These are phyloP conservation scores for Microsporum audouinii DNA, from an alignment of 2,329 filamentous ascomycete genomes.

Conservation along the genomic window DNA sequence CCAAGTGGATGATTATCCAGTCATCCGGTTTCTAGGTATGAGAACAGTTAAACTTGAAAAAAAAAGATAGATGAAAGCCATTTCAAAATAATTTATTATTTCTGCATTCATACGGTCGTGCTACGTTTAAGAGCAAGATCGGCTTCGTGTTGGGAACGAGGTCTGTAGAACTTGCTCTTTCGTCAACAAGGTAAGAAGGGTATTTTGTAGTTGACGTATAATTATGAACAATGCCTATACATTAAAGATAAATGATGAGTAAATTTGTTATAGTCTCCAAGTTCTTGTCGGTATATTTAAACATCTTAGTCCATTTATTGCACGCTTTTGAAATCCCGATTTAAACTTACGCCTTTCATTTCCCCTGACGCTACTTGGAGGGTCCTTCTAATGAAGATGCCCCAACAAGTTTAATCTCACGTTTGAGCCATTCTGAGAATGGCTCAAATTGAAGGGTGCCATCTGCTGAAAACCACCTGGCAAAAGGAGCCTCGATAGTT, in stretches of 20 bases:
- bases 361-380: background rate
- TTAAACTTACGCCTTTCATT: background rate
- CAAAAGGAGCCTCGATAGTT: constrained; percentile 46
- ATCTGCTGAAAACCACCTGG: constrained; percentile 48
- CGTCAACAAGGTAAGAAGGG: background rate
- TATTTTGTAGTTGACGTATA: background rate
- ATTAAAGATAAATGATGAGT: background rate
- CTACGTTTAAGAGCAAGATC: no score
- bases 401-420: constrained; percentile 42
- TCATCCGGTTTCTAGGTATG: background rate
- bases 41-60: background rate
- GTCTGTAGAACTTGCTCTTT: no score
- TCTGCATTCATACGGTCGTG: background rate
- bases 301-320: background rate
- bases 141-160: no score
- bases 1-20: background rate
- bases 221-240: background rate
- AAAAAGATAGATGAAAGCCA: background rate
- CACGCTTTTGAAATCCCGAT: background rate
- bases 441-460: constrained; percentile 50
- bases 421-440: constrained; percentile 51
- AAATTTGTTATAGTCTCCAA: background rate
- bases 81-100: background rate
- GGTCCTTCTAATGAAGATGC: constrained; percentile 31
- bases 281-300: background rate